Percentiles rank a stretch among this genome's conserved stretches.
These are phyloP conservation scores for Brasenia schreberi DNA, from an alignment of 164 flowering plant genomes.

Conservation along the genomic window DNA sequence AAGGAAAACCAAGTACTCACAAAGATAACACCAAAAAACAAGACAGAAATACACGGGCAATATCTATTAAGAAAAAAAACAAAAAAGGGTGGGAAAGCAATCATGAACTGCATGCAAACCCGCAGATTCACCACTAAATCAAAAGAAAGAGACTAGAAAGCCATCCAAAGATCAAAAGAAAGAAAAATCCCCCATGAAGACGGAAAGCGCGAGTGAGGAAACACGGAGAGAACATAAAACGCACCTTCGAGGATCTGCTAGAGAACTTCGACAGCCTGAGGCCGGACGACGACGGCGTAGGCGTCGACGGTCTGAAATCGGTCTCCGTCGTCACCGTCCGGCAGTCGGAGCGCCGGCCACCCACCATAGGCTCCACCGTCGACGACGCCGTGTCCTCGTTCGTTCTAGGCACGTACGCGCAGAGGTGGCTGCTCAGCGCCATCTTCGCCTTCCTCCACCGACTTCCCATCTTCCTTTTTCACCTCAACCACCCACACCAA, in stretches of 20 bases:
- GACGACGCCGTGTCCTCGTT: slow-evolving; percentile 16
- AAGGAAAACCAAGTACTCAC: not conserved
- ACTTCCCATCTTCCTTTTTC: slow-evolving; percentile 36
- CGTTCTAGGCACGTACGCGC: slow-evolving; percentile 41
- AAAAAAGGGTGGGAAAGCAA: not conserved
- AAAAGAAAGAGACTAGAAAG: not conserved
- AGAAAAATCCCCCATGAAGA: slow-evolving; percentile 6
- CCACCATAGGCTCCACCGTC: slow-evolving; percentile 1
- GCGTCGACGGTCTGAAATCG: slow-evolving; percentile 28
- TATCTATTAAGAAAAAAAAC: not conserved
- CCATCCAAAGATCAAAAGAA: not conserved
- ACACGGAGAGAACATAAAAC: not conserved
- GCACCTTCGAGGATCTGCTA: slow-evolving; percentile 66
- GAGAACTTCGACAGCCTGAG: slow-evolving; percentile 27
- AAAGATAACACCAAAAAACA: not conserved
- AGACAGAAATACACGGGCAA: not conserved
- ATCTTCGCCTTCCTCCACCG: slow-evolving; percentile 77
- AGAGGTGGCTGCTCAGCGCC: slow-evolving; percentile 48
- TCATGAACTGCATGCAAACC: not conserved
- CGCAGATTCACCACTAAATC: not conserved
- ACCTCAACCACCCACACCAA: not conserved
- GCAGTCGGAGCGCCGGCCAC: slow-evolving; percentile 26
- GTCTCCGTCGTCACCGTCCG: slow-evolving; percentile 10
- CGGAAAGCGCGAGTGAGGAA: not conserved
- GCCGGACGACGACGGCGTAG: slow-evolving; percentile 53